These are phyloP conservation scores for Boletus vinaceobasis DNA, from an alignment of 768 basidiomycete species.

Conservation along the genomic window DNA sequence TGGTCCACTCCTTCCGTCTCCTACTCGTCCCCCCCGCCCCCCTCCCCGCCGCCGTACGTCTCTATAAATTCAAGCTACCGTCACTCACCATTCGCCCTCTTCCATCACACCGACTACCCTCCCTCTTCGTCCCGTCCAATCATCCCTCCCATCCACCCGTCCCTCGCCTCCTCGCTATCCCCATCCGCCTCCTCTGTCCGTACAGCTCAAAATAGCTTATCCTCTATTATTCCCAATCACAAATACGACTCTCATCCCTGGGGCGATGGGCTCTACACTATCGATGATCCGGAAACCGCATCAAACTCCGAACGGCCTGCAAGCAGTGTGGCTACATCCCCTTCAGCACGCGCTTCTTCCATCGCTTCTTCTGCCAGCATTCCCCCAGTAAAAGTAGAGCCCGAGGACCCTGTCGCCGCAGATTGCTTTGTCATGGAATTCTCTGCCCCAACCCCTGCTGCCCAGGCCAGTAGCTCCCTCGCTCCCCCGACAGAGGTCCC, in stretches of 20 bases:
- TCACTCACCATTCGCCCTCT: constrained; percentile 20
- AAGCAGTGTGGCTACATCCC: constrained; percentile 34
- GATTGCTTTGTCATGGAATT: constrained; percentile 37
- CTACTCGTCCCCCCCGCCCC: constrained; percentile 21
- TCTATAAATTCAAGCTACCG: constrained; percentile 21
- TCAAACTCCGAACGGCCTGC: constrained; percentile 34
- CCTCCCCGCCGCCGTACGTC: constrained; percentile 24
- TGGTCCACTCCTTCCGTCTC: constrained; percentile 17
- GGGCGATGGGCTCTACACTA: constrained; percentile 32
- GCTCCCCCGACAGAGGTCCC: constrained; percentile 66
- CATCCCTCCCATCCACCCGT: constrained; percentile 10
- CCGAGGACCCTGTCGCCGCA: constrained; percentile 23
- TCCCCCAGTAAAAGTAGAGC: constrained; percentile 31
- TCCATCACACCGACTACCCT: constrained; percentile 22
- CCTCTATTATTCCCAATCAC: constrained; percentile 10
- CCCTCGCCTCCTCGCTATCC: constrained; percentile 20
- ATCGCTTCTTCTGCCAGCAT: constrained; percentile 29
- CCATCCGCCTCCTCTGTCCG: constrained; percentile 13
- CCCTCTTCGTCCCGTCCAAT: constrained; percentile 18
- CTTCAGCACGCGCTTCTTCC: constrained; percentile 35
- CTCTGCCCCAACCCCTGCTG: constrained; percentile 25
- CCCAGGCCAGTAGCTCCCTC: constrained; percentile 37
- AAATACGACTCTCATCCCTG: constrained; percentile 28
- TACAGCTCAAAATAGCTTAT: constrained; percentile 8
- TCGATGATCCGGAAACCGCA: constrained; percentile 32